Evolutionary conservation across 352 stramenopile species (phyloP), one percentile per base, ranked within the genome.

Genomic region (Phytophthora citrophthora): DNA sequence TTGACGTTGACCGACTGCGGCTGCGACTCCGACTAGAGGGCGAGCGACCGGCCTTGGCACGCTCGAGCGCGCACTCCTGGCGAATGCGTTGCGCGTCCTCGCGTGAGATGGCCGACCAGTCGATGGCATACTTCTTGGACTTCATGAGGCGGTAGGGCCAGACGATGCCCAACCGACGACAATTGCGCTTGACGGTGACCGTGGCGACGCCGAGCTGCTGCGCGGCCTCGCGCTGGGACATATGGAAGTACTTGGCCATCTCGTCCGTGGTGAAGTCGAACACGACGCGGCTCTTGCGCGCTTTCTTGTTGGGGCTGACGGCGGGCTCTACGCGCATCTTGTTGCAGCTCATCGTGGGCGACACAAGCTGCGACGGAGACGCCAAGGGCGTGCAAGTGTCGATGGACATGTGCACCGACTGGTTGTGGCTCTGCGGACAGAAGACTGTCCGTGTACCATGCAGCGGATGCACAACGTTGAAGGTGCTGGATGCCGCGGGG

Each of bases 171-270:
- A 79, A 70, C 32, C 78, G 78, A 23, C 80, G 81, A 47, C 78
- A 87, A 60, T 83, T 87, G 57, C 78, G 68, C 60, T 87, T 87
- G 52, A 88, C 73, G 41, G 78, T 88, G 44, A 88, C 80, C 12
- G 80, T 81, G 23, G 78, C 74, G 13, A 85, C 76, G n/a, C 78
- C 78, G 50, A 88, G 70, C 46, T 78, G 64, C 47, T 83, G 75
- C 3, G 78, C 78, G 10, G 78, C 78, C 43, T 85, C 68, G 27
- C 78, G 75, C 45, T 88, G 78, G 16, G 76, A 80, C 61, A 88
- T 77, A 73, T 82, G 74, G 40, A 82, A 84, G 70, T 83, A 85
- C 64, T 82, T 63, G 47, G 72, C 67, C 70, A 83, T 79, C 47
- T 83, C 72, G 34, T 83, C 72, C 26, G 70, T 79, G 31, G 76